Percentiles rank a stretch among this genome's conserved stretches.
Conservation (phyloP, 805 yeast genomes). For the Naumovozyma baii region DNA sequence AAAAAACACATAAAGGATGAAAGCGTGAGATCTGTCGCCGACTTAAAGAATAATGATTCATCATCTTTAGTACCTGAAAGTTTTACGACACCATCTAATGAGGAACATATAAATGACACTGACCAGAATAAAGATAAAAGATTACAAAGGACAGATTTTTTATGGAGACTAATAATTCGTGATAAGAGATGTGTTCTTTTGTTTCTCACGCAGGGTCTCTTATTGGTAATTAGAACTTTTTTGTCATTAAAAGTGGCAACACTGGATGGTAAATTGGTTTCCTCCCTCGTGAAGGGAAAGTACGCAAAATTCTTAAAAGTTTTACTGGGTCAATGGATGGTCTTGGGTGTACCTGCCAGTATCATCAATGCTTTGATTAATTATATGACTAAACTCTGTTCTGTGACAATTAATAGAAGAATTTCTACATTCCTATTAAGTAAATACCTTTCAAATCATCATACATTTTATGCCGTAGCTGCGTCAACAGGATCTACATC, state of each 20-base stretch:
- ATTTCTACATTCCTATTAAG: slow-evolving; percentile 57
- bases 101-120: no score
- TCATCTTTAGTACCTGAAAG: no score
- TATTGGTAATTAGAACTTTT: slow-evolving; percentile 59
- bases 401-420: slow-evolving; percentile 50
- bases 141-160: slow-evolving; percentile 11
- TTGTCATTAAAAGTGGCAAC: slow-evolving; percentile 76
- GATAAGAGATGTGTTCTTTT: slow-evolving; percentile 25
- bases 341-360: slow-evolving; percentile 79
- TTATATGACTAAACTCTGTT: slow-evolving; percentile 48
- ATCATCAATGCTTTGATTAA: slow-evolving; percentile 61
- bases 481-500: slow-evolving; percentile 1
- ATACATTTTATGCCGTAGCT: slow-evolving; percentile 24
- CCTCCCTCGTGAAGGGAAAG: slow-evolving; percentile 63
- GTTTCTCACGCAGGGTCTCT: slow-evolving; percentile 43
- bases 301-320: slow-evolving; percentile 55
- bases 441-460: slow-evolving; percentile 56
- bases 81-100: no score
- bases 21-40: no score
- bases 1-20: neutral
- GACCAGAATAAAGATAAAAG: neutral
- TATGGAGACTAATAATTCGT: slow-evolving; percentile 18
- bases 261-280: slow-evolving; percentile 77
- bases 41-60: no score
- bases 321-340: slow-evolving; percentile 62